Conservation (phyloP, 345 rosid species). For the Moringa oleifera region DNA sequence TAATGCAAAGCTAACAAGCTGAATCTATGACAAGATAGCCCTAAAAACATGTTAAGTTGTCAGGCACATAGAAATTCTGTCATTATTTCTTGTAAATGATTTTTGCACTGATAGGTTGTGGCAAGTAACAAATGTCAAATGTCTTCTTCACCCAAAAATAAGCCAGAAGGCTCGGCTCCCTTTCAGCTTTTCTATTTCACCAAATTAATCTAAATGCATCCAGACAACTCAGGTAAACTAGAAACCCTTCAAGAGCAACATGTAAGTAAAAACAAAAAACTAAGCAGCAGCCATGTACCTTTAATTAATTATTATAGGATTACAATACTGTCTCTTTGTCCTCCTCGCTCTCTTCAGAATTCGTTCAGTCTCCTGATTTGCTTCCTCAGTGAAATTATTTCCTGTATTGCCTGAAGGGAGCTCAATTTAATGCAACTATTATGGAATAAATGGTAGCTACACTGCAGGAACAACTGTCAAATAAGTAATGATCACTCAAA, state of each 20-base stretch:
- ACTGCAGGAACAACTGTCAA: neutral
- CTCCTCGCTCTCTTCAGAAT: conserved; percentile 79
- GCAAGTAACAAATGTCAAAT: neutral
- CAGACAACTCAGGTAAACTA: neutral
- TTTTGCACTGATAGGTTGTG: no score
- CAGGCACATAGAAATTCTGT: neutral
- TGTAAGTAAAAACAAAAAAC: neutral
- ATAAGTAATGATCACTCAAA: neutral
- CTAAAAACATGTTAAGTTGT: no score
- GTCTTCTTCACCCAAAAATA: neutral
- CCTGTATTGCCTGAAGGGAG: conserved; percentile 14
- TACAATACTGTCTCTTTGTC: conserved; percentile 52
- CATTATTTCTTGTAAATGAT: neutral
- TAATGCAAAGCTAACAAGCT: neutral
- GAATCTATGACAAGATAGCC: neutral
- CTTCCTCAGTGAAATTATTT: conserved; percentile 38
- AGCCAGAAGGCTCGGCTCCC: neutral
- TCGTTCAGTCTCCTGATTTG: conserved; percentile 50
- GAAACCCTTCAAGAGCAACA: neutral
- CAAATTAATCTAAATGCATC: neutral
- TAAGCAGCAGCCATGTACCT: conserved; percentile 31
- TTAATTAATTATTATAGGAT: conserved; percentile 66
- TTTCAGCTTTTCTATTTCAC: neutral
- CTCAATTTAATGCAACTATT: no score
- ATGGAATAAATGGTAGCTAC: no score